Evolutionary conservation across 495 filamentous ascomycete genomes (phyloP).

Genomic region (Elasticomyces elasticus): DNA sequence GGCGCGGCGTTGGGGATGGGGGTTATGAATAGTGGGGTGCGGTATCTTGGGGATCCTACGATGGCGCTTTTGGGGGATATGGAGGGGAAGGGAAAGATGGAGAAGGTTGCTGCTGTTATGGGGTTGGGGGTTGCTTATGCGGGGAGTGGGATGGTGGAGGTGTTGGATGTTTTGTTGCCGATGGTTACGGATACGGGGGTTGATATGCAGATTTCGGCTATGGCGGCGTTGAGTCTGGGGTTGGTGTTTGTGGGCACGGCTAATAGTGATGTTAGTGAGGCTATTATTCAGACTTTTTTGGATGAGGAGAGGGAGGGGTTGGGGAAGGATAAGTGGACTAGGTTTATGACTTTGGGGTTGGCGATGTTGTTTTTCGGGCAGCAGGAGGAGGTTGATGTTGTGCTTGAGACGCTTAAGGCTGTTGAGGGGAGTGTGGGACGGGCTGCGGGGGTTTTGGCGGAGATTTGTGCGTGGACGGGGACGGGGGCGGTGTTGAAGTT

Average conservation of each 20-base stretch:
- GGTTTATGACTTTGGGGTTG: slow-evolving; percentile 89
- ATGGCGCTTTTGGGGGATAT: slow-evolving; percentile 71
- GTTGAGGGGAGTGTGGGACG: slow-evolving; percentile 92
- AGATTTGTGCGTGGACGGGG: slow-evolving; percentile 95
- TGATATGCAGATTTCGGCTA: slow-evolving; percentile 90
- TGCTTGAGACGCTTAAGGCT: slow-evolving; percentile 87
- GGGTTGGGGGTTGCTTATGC: slow-evolving; percentile 90
- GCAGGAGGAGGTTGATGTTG: slow-evolving; percentile 94
- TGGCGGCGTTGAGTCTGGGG: slow-evolving; percentile 87
- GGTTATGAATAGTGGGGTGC: slow-evolving; percentile 85
- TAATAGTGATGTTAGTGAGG: slow-evolving; percentile 75
- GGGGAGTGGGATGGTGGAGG: slow-evolving; percentile 76
- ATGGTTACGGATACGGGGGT: slow-evolving; percentile 72
- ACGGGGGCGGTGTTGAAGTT: slow-evolving; percentile 94
- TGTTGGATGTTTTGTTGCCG: slow-evolving; percentile 70
- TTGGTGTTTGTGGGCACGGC: slow-evolving; percentile 88
- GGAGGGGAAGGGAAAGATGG: slow-evolving; percentile 58
- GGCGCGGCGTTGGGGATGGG: slow-evolving; percentile 83
- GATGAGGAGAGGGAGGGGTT: slow-evolving; percentile 80
- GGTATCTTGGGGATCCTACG: slow-evolving; percentile 75
- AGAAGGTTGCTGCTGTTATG: slow-evolving; percentile 81
- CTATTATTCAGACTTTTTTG: slow-evolving; percentile 80
- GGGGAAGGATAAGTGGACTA: slow-evolving; percentile 93
- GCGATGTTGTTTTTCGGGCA: slow-evolving; percentile 91
- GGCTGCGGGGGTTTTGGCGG: slow-evolving; percentile 78